Percentiles rank a stretch among this genome's conserved stretches.
Conservation (phyloP, 176 grass and related monocot genomes). For the Lolium rigidum region DNA sequence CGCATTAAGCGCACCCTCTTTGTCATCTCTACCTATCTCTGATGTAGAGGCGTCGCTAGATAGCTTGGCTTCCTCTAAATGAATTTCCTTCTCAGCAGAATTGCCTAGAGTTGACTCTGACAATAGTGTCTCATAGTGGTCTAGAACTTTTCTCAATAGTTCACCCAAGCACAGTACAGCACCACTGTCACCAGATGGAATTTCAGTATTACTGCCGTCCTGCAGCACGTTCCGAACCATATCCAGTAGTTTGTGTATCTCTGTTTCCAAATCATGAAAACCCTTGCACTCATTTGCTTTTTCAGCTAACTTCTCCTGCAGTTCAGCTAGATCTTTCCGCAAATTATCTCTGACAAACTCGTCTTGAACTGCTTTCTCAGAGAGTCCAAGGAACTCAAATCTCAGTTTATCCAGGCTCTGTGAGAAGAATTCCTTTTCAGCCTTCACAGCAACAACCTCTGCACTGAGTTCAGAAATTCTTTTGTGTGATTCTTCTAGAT, state of each 20-base stretch:
- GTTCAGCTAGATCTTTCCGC: constrained; percentile 66
- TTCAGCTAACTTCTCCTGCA: constrained; percentile 75
- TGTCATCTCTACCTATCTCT: constrained; percentile 39
- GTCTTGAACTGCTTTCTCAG: constrained; percentile 77
- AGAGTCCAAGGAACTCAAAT: constrained; percentile 78
- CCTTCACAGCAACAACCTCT: constrained; percentile 76
- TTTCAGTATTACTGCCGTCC: constrained; percentile 45
- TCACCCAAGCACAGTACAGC: constrained; percentile 54
- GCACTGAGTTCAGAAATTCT: constrained; percentile 91
- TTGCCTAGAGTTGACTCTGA: constrained; percentile 51
- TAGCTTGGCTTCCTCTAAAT: constrained; percentile 52
- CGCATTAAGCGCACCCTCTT: constrained; percentile 41
- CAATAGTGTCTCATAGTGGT: constrained; percentile 55
- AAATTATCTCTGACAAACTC: constrained; percentile 78
- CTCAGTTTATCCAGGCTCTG: constrained; percentile 82
- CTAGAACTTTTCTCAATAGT: constrained; percentile 68
- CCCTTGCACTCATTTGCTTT: constrained; percentile 58
- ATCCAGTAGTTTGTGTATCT: constrained; percentile 63
- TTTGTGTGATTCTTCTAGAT: constrained; percentile 88
- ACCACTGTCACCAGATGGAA: constrained; percentile 50
- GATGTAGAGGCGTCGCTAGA: constrained; percentile 31
- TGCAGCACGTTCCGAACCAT: constrained; percentile 60
- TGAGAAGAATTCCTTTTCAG: constrained; percentile 87
- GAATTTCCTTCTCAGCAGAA: constrained; percentile 53
- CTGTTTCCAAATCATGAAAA: constrained; percentile 60